Evolutionary conservation across 2,329 filamentous ascomycete genomes (phyloP).

Genomic region (Phaeoacremonium minimum): DNA sequence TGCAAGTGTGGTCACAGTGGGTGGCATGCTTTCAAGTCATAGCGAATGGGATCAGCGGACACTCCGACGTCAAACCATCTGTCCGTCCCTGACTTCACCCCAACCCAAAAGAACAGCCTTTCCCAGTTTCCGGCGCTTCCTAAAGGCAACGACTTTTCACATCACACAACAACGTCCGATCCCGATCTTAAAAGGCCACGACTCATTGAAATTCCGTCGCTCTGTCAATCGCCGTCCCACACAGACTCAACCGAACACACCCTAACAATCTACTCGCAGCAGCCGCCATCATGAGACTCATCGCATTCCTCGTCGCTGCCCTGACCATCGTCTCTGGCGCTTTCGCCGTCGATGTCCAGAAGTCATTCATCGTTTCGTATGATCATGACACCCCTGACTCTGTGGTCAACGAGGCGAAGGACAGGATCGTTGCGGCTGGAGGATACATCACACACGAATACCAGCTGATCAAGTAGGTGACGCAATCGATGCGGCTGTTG

Average conservation of each 20-base stretch:
- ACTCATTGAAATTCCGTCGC: too few relatives aligned
- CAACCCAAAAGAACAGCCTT: too few relatives aligned
- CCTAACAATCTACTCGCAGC: too few relatives aligned
- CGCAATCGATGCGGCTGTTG: not conserved
- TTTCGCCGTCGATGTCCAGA: conserved; percentile 61
- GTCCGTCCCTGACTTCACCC: too few relatives aligned
- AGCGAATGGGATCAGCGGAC: too few relatives aligned
- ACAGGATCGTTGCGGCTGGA: conserved; percentile 64
- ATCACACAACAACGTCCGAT: too few relatives aligned
- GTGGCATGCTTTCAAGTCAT: too few relatives aligned
- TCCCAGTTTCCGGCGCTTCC: not conserved
- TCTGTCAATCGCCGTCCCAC: not conserved
- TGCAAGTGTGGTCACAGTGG: too few relatives aligned
- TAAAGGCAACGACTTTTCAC: too few relatives aligned
- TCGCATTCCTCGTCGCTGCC: conserved; percentile 46
- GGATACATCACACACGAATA: conserved; percentile 79
- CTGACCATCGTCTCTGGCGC: conserved; percentile 55
- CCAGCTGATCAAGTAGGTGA: conserved; percentile 62
- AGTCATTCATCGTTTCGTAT: conserved; percentile 76
- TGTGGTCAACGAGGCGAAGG: conserved; percentile 67
- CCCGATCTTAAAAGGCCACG: too few relatives aligned
- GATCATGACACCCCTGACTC: conserved; percentile 62
- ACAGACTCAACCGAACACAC: conserved; percentile 1
- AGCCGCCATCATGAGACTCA: conserved; percentile 58
- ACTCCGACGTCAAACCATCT: not conserved